A percentile compares a stretch with the other conserved stretches of the same genome.
Evolutionary conservation across 2,329 filamentous ascomycete genomes (phyloP).

Genomic region (Dryadomyces quercus-mongolicae): DNA sequence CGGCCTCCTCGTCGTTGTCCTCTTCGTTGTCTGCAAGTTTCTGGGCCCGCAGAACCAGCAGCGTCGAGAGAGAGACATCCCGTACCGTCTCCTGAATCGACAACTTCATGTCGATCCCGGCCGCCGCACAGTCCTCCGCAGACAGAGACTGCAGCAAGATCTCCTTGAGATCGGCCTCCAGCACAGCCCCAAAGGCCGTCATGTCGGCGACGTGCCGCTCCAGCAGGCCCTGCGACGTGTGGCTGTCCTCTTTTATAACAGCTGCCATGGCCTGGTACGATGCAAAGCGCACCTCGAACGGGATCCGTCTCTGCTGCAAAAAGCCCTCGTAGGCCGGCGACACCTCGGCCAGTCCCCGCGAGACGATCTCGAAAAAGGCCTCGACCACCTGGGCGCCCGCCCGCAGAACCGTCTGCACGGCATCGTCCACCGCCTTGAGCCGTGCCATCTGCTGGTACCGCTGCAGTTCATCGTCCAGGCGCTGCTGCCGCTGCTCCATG

Average conservation of each 20-base stretch:
- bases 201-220: slow-evolving; percentile 8
- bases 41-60: no score
- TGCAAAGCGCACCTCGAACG: slow-evolving; percentile 5
- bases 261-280: slow-evolving; percentile 1
- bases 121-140: background rate
- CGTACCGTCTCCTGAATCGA: no score
- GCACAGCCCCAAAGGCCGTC: slow-evolving; percentile 2
- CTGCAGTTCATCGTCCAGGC: background rate
- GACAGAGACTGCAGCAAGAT: slow-evolving; percentile 4
- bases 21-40: no score
- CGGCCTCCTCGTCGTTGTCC: no score
- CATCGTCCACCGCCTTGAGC: slow-evolving; percentile 7
- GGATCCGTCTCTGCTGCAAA: slow-evolving; percentile 4
- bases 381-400: slow-evolving; percentile 6
- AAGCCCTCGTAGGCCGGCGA: slow-evolving; percentile 4
- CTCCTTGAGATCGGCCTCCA: slow-evolving; percentile 6
- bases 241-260: background rate
- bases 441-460: slow-evolving; percentile 10
- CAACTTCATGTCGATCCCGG: background rate
- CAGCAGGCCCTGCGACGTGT: background rate
- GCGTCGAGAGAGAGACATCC: no score
- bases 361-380: slow-evolving; percentile 2
- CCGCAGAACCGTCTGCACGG: background rate
- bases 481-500: background rate
- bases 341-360: background rate